Evolutionary conservation across 2,329 filamentous ascomycete species (phyloP), one percentile per base, ranked within the genome.

Genomic region (Tolypocladium tundrense): DNA sequence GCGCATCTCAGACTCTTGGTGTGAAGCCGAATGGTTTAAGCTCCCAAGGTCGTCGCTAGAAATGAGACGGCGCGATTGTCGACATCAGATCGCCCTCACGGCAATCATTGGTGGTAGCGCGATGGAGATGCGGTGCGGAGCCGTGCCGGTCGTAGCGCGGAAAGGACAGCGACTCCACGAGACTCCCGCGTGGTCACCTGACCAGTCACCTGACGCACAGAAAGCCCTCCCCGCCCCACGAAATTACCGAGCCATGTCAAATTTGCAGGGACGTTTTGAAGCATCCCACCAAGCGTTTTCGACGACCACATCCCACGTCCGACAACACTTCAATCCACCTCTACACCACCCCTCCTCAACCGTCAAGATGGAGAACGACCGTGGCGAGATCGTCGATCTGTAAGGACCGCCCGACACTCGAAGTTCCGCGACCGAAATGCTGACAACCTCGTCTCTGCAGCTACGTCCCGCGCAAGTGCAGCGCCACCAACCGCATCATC

Each of bases 341-440:
- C 64, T 60, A 55, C 57, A 65, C 65, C 64, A 41, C 21, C 31
- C 35, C 54, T 54, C 31, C 40, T 37, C 53, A 33, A 69, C 71
- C 73, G 78, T 73, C 75, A 92, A 85, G 81, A 99, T 97, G 94
- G 94, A 99, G 87, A 99, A 99, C 91, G 94, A 97, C 85, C 91
- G 91, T 83, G 93, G 93, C 83, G 91, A 97, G 81, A 92, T 97
- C 82, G 94, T 97, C 79, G 93, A 97, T 83, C 91, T 96, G 91
- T 96, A 87, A 80, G 88, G 79, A 67, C 60, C 59, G 60, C 63
- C 66, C 57, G 27, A 43, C 2, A 24, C 11, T 53, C 54, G 19
- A 33, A 10, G 10, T 52, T 59, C 53, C 56, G 60, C 55, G 63
- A 61, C 53, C 58, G 58, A 64, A 61, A 62, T 69, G 65, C 66